Percentiles rank a stretch among this genome's conserved stretches.
These are phyloP conservation scores for Macrolepiota dolichaula DNA, from an alignment of 768 basidiomycete genomes.

Conservation along the genomic window DNA sequence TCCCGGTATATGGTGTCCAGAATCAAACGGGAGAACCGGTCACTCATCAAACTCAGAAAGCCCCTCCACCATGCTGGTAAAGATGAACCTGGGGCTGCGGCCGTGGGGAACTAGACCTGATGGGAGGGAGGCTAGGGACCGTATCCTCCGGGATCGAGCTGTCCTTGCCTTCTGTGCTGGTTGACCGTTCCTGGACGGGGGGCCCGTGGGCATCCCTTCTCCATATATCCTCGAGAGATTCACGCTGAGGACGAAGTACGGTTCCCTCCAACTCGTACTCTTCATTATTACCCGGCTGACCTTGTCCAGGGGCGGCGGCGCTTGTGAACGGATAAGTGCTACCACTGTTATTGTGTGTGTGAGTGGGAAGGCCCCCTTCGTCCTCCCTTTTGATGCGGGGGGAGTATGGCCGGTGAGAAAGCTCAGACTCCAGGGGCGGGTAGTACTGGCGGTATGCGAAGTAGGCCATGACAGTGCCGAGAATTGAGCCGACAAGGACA, in stretches of 20 bases:
- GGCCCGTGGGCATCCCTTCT: constrained; percentile 9
- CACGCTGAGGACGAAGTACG: constrained; percentile 25
- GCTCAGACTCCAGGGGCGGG: constrained; percentile 59
- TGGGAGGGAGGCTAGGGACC: neutral
- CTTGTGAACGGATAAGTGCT: neutral
- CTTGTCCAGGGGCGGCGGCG: constrained; percentile 3
- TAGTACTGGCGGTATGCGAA: constrained; percentile 85
- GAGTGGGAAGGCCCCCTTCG: constrained; percentile 39
- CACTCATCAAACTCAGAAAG: neutral
- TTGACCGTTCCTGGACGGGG: constrained; percentile 1
- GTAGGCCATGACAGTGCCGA: constrained; percentile 71
- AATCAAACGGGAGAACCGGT: neutral
- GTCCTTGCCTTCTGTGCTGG: neutral
- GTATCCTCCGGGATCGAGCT: neutral
- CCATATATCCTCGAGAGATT: constrained; percentile 11
- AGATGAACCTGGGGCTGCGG: neutral
- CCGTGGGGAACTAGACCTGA: neutral
- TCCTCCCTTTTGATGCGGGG: constrained; percentile 57
- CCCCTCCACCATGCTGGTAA: neutral
- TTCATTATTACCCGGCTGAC: constrained; percentile 14
- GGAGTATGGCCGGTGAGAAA: constrained; percentile 67
- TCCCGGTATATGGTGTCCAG: too few species aligned
- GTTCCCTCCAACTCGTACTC: constrained; percentile 28
- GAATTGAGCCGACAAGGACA: constrained; percentile 71
- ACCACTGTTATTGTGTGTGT: constrained; percentile 11